Evolutionary conservation across 164 flowering plant genomes (phyloP).

Genomic region (Vitis cinerea): DNA sequence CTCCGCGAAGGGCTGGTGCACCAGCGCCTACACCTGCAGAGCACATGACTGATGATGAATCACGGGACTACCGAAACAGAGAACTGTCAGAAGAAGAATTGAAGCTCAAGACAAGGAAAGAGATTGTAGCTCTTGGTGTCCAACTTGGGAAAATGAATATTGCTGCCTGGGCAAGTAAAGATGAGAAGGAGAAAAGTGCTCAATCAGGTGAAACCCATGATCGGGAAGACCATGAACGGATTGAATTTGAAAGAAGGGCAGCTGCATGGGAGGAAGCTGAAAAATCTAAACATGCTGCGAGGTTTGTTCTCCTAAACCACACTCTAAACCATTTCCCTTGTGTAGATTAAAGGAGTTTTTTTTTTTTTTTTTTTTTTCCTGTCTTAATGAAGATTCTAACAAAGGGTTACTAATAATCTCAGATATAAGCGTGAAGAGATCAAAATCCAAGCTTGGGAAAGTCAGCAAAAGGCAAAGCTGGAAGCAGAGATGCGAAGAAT

Average conservation of each 20-base stretch:
- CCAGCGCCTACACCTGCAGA: constrained; percentile 50
- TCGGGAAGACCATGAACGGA: constrained; percentile 37
- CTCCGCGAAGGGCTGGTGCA: constrained; percentile 60
- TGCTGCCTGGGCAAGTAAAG: constrained; percentile 95
- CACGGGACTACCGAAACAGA: constrained; percentile 32
- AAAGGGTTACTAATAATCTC: constrained; percentile 11
- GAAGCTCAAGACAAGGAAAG: constrained; percentile 75
- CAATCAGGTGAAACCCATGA: constrained; percentile 26
- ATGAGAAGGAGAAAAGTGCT: constrained; percentile 49
- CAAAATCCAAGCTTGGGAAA: constrained; percentile 91
- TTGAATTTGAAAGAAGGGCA: constrained; percentile 66
- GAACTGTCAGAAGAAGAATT: constrained; percentile 68
- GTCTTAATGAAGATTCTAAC: neutral
- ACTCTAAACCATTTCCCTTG: neutral
- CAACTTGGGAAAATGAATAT: constrained; percentile 94
- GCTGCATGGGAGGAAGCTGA: constrained; percentile 93
- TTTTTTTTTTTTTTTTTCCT: neutral
- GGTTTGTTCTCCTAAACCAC: constrained; percentile 36
- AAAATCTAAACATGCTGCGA: constrained; percentile 76
- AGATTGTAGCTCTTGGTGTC: constrained; percentile 83
- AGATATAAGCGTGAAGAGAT: constrained; percentile 84
- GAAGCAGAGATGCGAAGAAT: constrained; percentile 77
- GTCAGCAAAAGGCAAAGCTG: constrained; percentile 67
- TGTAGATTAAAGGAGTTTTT: neutral
- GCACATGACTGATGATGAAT: constrained; percentile 26